Evolutionary conservation across 257 asterid genomes (phyloP).

Genomic region (Capsicum rhomboideum): DNA sequence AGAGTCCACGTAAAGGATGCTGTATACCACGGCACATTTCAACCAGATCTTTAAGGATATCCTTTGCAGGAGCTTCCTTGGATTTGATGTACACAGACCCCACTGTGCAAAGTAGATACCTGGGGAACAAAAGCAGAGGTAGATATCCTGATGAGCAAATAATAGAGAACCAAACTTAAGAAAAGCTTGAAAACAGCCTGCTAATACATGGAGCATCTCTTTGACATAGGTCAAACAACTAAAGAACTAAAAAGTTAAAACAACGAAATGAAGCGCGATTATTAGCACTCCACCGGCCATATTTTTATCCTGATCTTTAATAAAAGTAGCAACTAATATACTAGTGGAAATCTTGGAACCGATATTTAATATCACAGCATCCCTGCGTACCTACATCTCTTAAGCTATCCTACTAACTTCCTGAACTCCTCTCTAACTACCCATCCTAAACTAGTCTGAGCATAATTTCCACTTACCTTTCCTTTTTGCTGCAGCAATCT

Average conservation of each 20-base stretch:
- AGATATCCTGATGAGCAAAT: neutral
- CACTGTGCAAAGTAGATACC: conserved; percentile 95
- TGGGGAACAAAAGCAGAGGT: conserved; percentile 19
- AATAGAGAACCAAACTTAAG: neutral
- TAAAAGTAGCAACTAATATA: neutral
- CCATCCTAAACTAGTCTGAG: neutral
- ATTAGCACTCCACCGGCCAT: neutral
- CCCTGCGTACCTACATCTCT: neutral
- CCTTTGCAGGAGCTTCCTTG: conserved; percentile 98
- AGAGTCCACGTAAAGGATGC: conserved; percentile 96
- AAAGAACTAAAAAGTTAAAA: neutral
- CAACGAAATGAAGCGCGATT: neutral
- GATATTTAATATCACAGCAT: neutral
- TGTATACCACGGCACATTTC: conserved; percentile 99
- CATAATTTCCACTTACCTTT: neutral
- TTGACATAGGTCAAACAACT: neutral
- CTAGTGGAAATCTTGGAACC: neutral
- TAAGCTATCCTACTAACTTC: neutral
- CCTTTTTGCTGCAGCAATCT: neutral
- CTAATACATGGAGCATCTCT: neutral
- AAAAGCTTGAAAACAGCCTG: neutral
- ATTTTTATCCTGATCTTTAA: neutral
- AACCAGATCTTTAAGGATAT: conserved; percentile 92
- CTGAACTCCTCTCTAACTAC: neutral
- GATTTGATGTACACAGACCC: conserved; percentile 94